Base-by-base conservation (phyloP, 2,329 filamentous ascomycete species). In the Escovopsis weberi region DNA sequence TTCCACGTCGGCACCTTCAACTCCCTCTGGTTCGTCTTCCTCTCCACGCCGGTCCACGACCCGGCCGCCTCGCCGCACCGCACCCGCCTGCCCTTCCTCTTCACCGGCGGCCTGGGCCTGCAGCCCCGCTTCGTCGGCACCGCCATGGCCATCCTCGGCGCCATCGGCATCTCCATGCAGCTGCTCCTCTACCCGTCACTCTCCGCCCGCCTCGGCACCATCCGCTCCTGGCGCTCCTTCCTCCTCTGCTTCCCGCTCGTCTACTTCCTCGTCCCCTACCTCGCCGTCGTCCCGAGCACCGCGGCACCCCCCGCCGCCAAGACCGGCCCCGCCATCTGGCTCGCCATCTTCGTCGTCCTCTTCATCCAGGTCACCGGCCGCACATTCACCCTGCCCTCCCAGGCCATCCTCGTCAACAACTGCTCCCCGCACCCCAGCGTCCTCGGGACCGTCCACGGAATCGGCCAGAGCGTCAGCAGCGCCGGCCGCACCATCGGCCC, bases 1-100 rank as follows among this genome's bases (percentile, higher is more conserved):
- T 74, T 85, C 49, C 83, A 87, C 59, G 69, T 85, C 52, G 81
- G 79, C 46, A 80, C 82, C 26, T 88, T 86, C 65, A 82, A 84
- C 55, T 74, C 80, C 2, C 72, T 88, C 37, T 85, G 80, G 66
- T 83, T 84, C 47, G 70, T 85, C 40, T 87, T 88, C 59, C 69
- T 88, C 38, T 85, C 83, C 1, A 82, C 81, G 0, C 79, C 81
- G 0, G 77, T 80, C 4, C 75, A 67, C 47, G 60, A 68, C 51
- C 65, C 68, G 0, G 35, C 51, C 10, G 48, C 58, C 1, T 60
- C 61, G 0, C 48, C 56, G 1, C 54, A 57, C 28, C 51, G 58
- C n/a, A 47, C 47, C 1, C 50, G 59, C 47, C 59, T 72, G 44
- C 69, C 77, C 0, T 75, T 82, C 53, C 61, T 70, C 47, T 87